Percentiles rank a stretch among this genome's conserved stretches.
These are phyloP conservation scores for Brettanomyces sp. DNA, from an alignment of 805 yeast species.

Conservation along the genomic window DNA sequence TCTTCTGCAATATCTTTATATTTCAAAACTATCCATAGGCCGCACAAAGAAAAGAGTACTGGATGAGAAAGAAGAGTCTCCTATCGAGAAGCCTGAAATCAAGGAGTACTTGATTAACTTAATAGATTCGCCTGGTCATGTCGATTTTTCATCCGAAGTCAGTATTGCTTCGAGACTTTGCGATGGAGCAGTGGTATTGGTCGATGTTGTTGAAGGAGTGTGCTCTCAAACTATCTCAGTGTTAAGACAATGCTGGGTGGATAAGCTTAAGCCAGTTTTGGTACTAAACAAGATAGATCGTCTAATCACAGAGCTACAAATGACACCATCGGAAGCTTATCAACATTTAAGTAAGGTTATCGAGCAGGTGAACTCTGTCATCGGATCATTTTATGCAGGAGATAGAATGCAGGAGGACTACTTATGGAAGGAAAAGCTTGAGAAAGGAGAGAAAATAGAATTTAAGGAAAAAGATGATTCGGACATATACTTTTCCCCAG, in stretches of 20 bases:
- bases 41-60: slow-evolving; percentile 9
- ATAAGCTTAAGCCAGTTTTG: slow-evolving; percentile 75
- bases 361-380: slow-evolving; percentile 90
- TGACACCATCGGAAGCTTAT: slow-evolving; percentile 81
- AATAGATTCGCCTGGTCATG: slow-evolving; percentile 99
- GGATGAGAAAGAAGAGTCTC: slow-evolving; percentile 13
- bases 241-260: slow-evolving; percentile 91
- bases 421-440: slow-evolving; percentile 57
- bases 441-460: slow-evolving; percentile 35
- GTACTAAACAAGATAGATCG: slow-evolving; percentile 91
- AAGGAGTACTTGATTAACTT: slow-evolving; percentile 80
- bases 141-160: slow-evolving; percentile 93
- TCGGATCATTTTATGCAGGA: slow-evolving; percentile 89
- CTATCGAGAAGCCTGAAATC: slow-evolving; percentile 18
- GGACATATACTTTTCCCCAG: slow-evolving; percentile 81
- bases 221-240: slow-evolving; percentile 96
- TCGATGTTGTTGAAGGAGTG: slow-evolving; percentile 97
- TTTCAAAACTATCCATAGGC: slow-evolving; percentile 51
- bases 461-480: slow-evolving; percentile 71
- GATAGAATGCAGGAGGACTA: slow-evolving; percentile 86
- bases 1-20: slow-evolving; percentile 91
- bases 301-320: slow-evolving; percentile 67
- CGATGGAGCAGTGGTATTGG: slow-evolving; percentile 92
- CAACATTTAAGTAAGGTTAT: slow-evolving; percentile 66
- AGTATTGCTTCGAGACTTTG: slow-evolving; percentile 92